Evolutionary conservation across 176 grass and related monocot genomes (phyloP), one percentile per base, ranked within the genome.

Genomic region (Areca catechu): DNA sequence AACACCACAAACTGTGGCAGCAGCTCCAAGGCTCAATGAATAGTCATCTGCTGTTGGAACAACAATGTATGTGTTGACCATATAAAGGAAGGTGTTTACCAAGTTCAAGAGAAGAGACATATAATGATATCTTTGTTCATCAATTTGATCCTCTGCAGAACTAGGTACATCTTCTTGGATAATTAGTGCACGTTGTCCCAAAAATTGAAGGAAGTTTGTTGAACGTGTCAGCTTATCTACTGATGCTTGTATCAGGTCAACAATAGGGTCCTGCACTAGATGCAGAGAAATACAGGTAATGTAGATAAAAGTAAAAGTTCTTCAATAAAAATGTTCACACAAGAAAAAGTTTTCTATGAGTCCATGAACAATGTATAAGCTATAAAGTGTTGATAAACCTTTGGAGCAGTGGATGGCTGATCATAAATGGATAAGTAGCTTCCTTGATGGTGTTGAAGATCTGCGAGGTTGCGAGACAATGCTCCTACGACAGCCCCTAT

Each of bases 151-250:
- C 27, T 56, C 65, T 48, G 49, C 48, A 18, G 62, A n/a, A 51
- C 48, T 51, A 27, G 48, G 48, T 24, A 51, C 22, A 49, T 65
- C 62, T 55, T 55, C 65, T 47, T 67, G 51, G 15, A 29, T 17
- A 67, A 67, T 67, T 37, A 67, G 65, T 16, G 65, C 65, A 54
- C 30, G 65, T 67, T 67, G 65, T 19, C 65, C 65, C 49, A 67
- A 54, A 54, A 55, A 67, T 43, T 67, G 51, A 16, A 67, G 65
- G 51, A 67, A 67, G 54, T 67, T 67, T 6, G 65, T 67, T 15
- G 65, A 55, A 55, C 18, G 51, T 29, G 51, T 67, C 25, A 67
- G 18, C 51, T 67, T 67, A 51, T 67, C 65, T 4, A 67, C 65
- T 10, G 65, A 67, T 67, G 51, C 51, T 19, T 67, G 65, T 20